phyloP scores from a whole-genome alignment of 345 rosid genomes.

The Firmiana major region DNA sequence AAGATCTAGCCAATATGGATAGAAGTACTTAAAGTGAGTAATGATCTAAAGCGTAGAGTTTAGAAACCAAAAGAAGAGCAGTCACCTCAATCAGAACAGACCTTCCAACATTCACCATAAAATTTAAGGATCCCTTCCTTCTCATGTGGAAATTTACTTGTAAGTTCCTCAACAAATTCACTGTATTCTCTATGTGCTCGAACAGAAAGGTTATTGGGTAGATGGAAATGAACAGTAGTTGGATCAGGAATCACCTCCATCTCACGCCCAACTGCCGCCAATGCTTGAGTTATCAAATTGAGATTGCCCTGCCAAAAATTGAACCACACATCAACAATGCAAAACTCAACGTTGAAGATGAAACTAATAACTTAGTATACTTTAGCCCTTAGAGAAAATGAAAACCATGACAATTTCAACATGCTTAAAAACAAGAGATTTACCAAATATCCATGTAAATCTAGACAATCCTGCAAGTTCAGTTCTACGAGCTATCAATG shows the following conservation, averaged over 20 bases:
- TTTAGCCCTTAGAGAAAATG: background rate
- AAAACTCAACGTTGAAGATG: background rate
- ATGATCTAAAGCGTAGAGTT: slow-evolving; percentile 11
- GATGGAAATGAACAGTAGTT: slow-evolving; percentile 92
- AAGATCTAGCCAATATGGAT: slow-evolving; percentile 52
- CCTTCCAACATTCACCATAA: slow-evolving; percentile 93
- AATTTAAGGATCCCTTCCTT: slow-evolving; percentile 80
- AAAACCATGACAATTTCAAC: background rate
- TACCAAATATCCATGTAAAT: background rate
- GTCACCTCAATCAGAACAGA: slow-evolving; percentile 33
- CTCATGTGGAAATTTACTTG: slow-evolving; percentile 73
- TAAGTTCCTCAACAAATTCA: slow-evolving; percentile 64
- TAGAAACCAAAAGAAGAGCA: slow-evolving; percentile 7
- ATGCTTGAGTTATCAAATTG: slow-evolving; percentile 82
- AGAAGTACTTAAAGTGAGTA: slow-evolving; percentile 15
- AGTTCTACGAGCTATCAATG: background rate
- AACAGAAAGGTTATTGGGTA: slow-evolving; percentile 69
- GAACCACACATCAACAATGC: background rate
- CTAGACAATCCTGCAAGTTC: background rate
- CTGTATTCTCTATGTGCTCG: slow-evolving; percentile 67
- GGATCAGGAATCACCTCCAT: slow-evolving; percentile 96
- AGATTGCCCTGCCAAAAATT: slow-evolving; percentile 72
- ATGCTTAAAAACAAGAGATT: background rate
- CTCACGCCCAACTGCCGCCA: slow-evolving; percentile 83
- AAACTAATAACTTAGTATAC: background rate